Evolutionary conservation across 257 asterid species (phyloP).

Genomic region (Lithospermum erythrorhizon): DNA sequence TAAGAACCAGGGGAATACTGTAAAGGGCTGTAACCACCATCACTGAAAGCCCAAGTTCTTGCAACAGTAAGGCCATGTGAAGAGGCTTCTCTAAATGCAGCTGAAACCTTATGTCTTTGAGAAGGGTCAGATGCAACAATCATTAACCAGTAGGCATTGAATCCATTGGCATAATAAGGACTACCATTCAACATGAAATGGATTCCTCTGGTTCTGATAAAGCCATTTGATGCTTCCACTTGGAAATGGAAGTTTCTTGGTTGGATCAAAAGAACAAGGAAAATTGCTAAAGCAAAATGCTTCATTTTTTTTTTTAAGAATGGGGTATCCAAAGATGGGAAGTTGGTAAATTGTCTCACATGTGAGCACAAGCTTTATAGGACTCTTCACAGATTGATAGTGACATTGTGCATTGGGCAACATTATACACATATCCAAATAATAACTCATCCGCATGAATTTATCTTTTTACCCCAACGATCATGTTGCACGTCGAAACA

Average conservation of each 20-base stretch:
- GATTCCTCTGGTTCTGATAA: constrained; percentile 49
- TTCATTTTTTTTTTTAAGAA: constrained; percentile 21
- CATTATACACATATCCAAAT: too few relatives aligned
- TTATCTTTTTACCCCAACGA: too few relatives aligned
- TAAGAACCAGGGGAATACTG: constrained; percentile 70
- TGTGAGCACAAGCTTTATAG: neutral
- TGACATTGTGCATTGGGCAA: neutral
- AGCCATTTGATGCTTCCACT: constrained; percentile 34
- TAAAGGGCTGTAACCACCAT: constrained; percentile 67
- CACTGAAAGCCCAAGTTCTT: constrained; percentile 94
- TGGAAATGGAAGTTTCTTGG: constrained; percentile 24
- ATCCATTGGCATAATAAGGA: constrained; percentile 78
- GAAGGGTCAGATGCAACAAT: constrained; percentile 67
- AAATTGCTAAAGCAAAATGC: constrained; percentile 17
- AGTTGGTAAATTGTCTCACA: neutral
- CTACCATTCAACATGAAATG: constrained; percentile 57
- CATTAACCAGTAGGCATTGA: constrained; percentile 97
- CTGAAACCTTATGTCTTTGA: constrained; percentile 53
- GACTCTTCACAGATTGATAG: neutral
- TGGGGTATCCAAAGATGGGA: neutral
- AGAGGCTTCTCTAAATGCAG: constrained; percentile 65
- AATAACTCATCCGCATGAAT: too few relatives aligned
- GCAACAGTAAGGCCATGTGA: constrained; percentile 69
- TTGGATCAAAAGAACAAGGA: constrained; percentile 34
- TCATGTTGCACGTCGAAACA: too few relatives aligned